phyloP scores from a whole-genome alignment of 2,329 filamentous ascomycete species.

The Stenocarpella maydis region DNA sequence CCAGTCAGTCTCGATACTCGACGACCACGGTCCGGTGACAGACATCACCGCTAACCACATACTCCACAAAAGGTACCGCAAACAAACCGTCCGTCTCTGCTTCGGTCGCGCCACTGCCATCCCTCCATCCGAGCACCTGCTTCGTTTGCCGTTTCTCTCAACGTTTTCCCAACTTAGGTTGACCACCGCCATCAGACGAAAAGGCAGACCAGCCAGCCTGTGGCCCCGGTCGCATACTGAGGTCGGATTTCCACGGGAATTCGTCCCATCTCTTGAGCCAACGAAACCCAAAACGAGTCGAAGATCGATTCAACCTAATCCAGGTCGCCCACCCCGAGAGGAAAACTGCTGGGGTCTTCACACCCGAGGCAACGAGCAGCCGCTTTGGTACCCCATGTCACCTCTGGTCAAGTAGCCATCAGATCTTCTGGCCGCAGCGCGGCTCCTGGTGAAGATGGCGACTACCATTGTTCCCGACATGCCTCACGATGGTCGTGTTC shows the following conservation, averaged over 20 bases:
- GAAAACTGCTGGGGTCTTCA: conserved; percentile 13
- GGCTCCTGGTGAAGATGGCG: conserved; percentile 50
- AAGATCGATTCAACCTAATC: conserved; percentile 25
- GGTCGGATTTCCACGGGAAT: conserved; percentile 30
- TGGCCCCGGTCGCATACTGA: conserved; percentile 26
- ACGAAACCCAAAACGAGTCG: conserved; percentile 20
- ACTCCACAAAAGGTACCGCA: conserved; percentile 8
- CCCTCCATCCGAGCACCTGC: conserved; percentile 9
- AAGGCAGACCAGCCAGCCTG: conserved; percentile 37
- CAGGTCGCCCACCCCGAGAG: conserved; percentile 12
- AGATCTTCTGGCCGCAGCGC: conserved; percentile 58
- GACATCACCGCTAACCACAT: conserved; percentile 23
- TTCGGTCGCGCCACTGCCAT: not conserved
- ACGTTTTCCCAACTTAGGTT: conserved; percentile 29
- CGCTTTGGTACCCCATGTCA: conserved; percentile 49
- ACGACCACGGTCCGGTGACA: conserved; percentile 6
- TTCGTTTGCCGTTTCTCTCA: conserved; percentile 33
- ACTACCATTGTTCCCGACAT: conserved; percentile 43
- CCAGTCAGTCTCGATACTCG: conserved; percentile 13
- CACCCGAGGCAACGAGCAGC: conserved; percentile 7
- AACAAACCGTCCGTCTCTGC: not conserved
- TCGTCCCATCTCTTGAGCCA: conserved; percentile 29
- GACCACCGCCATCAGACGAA: conserved; percentile 39
- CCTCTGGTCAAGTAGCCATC: conserved; percentile 48
- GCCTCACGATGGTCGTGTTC: conserved; percentile 37